These are phyloP conservation scores for Simmondsia chinensis DNA, from an alignment of 148 eudicot genomes.

Conservation along the genomic window DNA sequence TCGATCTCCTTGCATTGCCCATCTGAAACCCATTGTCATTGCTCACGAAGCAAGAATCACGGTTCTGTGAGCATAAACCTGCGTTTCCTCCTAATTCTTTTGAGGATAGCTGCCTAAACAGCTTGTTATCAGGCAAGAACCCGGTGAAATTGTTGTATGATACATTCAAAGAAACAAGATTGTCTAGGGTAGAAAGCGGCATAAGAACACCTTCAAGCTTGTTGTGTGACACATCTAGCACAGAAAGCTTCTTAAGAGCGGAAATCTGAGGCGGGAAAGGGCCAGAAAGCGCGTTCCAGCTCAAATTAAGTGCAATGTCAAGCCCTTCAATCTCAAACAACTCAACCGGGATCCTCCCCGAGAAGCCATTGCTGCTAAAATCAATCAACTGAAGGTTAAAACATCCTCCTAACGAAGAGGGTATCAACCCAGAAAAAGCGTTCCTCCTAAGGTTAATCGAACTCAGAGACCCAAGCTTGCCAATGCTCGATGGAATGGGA, in stretches of 20 bases:
- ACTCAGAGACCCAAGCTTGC: slow-evolving; percentile 41
- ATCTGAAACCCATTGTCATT: slow-evolving; percentile 7
- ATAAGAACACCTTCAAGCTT: slow-evolving; percentile 46
- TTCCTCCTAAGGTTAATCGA: slow-evolving; percentile 46
- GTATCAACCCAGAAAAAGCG: slow-evolving; percentile 54
- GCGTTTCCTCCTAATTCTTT: slow-evolving; percentile 58
- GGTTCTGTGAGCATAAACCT: slow-evolving; percentile 50
- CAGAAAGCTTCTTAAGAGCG: slow-evolving; percentile 56
- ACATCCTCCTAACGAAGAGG: slow-evolving; percentile 49
- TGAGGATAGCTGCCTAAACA: slow-evolving; percentile 56
- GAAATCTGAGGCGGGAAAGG: slow-evolving; percentile 55
- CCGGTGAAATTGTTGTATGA: slow-evolving; percentile 79
- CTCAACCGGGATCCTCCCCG: slow-evolving; percentile 49
- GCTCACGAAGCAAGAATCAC: slow-evolving; percentile 44
- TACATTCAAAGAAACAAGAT: slow-evolving; percentile 70
- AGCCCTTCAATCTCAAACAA: slow-evolving; percentile 52
- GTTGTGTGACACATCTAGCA: slow-evolving; percentile 72
- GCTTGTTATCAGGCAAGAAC: slow-evolving; percentile 65
- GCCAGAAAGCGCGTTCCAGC: slow-evolving; percentile 60
- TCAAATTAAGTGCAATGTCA: slow-evolving; percentile 65
- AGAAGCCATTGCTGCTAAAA: slow-evolving; percentile 52
- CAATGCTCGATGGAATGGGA: slow-evolving; percentile 41
- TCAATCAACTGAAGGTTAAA: slow-evolving; percentile 64
- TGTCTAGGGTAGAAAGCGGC: slow-evolving; percentile 53
- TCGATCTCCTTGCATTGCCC: slow-evolving; percentile 18